Evolutionary conservation across 2,329 filamentous ascomycete species (phyloP).

Genomic region (Annulohypoxylon truncatum): DNA sequence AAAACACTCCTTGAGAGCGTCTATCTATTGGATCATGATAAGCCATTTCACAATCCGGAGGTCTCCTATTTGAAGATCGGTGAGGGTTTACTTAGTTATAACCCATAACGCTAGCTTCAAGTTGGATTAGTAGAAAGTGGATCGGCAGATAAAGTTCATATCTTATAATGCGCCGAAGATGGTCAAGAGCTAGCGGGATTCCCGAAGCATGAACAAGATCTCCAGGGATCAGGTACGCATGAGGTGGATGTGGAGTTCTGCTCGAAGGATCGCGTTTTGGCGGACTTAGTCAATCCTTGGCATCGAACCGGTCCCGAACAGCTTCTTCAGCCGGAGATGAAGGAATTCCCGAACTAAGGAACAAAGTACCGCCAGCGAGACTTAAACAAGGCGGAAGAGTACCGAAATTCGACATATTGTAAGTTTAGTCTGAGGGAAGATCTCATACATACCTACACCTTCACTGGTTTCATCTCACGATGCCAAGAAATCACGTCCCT

Average conservation of each 20-base stretch:
- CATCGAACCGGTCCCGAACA: slow-evolving; percentile 39
- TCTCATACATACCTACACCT: not conserved
- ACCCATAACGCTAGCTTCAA: slow-evolving; percentile 37
- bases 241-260: not conserved
- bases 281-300: slow-evolving; percentile 42
- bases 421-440: slow-evolving; percentile 33
- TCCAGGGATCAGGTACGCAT: slow-evolving; percentile 12
- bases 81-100: slow-evolving; percentile 34
- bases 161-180: slow-evolving; percentile 20
- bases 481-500: not conserved
- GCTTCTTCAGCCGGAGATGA: slow-evolving; percentile 37
- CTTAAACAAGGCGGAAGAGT: slow-evolving; percentile 37
- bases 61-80: slow-evolving; percentile 36
- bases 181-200: slow-evolving; percentile 5
- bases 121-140: slow-evolving; percentile 37
- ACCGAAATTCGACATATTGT: slow-evolving; percentile 31
- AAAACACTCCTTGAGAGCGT: not conserved
- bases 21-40: slow-evolving; percentile 24
- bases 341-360: slow-evolving; percentile 41
- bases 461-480: not conserved
- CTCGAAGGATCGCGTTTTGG: slow-evolving; percentile 43
- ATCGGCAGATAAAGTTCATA: slow-evolving; percentile 22
- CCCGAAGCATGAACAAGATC: slow-evolving; percentile 14
- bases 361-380: slow-evolving; percentile 38
- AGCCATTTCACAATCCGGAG: slow-evolving; percentile 26